These are phyloP conservation scores for Secale cereale DNA, from an alignment of 176 grass and related monocot genomes.

Conservation along the genomic window DNA sequence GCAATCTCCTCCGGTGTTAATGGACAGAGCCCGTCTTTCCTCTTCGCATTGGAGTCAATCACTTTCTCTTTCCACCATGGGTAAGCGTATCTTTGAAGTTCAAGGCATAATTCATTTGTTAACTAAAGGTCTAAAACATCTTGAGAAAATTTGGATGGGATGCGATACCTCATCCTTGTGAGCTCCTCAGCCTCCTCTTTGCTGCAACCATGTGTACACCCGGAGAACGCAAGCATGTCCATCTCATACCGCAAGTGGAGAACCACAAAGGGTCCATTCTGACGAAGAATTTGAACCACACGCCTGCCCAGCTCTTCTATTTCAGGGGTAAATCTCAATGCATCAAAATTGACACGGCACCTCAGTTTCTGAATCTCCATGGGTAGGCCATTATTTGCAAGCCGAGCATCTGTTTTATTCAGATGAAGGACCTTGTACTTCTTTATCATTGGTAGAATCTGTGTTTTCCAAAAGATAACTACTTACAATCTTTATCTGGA, in stretches of 20 bases:
- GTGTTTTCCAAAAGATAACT: conserved; percentile 45
- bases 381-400: conserved; percentile 86
- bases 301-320: conserved; percentile 79
- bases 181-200: conserved; percentile 68
- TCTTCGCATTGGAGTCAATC: conserved; percentile 68
- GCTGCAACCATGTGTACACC: conserved; percentile 85
- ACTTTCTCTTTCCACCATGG: conserved; percentile 99
- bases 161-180: conserved; percentile 78
- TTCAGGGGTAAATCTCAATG: conserved; percentile 83
- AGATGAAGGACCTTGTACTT: conserved; percentile 85
- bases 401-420: conserved; percentile 79
- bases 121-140: background rate
- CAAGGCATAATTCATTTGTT: conserved; percentile 16
- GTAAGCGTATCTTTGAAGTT: conserved; percentile 78
- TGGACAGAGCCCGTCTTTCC: conserved; percentile 84
- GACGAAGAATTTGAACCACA: conserved; percentile 63
- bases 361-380: conserved; percentile 79
- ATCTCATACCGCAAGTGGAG: conserved; percentile 97
- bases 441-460: conserved; percentile 89
- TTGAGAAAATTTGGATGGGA: background rate
- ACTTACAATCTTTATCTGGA: conserved; percentile 27
- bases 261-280: conserved; percentile 79
- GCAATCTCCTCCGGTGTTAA: conserved; percentile 92
- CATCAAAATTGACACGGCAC: conserved; percentile 77
- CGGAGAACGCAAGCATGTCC: conserved; percentile 99